These are phyloP conservation scores for Dryadomyces sulphureus DNA, from an alignment of 2,329 filamentous ascomycete species.

Conservation along the genomic window DNA sequence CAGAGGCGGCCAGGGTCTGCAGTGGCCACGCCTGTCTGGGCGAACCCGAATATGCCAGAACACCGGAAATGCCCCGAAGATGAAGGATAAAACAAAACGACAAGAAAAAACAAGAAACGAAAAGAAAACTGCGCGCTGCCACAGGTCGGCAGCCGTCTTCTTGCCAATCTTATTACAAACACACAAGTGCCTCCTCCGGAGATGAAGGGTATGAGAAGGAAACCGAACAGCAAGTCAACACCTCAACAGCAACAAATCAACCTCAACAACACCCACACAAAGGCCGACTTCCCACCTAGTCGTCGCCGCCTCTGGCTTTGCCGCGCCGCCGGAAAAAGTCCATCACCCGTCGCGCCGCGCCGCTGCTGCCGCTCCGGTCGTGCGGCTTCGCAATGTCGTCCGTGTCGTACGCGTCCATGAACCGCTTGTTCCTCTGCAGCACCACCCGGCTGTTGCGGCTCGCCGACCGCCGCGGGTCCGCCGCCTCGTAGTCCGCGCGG, in stretches of 20 bases:
- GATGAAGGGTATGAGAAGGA: neutral
- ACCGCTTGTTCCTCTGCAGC: conserved; percentile 75
- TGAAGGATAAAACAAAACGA: neutral
- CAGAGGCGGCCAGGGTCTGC: too few species aligned
- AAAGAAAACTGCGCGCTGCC: too few species aligned
- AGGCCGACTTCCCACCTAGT: conserved; percentile 19
- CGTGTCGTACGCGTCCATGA: conserved; percentile 76
- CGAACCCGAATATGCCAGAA: too few species aligned
- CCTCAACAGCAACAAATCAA: neutral
- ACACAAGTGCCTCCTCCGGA: neutral
- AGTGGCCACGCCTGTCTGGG: too few species aligned
- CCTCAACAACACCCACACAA: neutral
- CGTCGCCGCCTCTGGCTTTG: conserved; percentile 51
- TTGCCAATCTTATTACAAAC: conserved; percentile 2
- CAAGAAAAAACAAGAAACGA: too few species aligned
- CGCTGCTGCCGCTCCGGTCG: conserved; percentile 67
- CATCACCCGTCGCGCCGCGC: conserved; percentile 86
- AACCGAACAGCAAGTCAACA: neutral
- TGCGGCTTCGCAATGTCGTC: conserved; percentile 43
- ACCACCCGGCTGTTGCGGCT: conserved; percentile 29
- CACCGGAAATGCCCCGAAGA: too few species aligned
- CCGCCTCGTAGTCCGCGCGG: too few species aligned
- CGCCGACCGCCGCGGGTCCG: conserved; percentile 23
- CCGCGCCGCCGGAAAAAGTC: conserved; percentile 90
- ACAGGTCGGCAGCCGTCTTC: too few species aligned